Percentiles rank a stretch among this genome's conserved stretches.
phyloP scores from a whole-genome alignment of 2,329 filamentous ascomycete species.

The Escovopsis sp. region DNA sequence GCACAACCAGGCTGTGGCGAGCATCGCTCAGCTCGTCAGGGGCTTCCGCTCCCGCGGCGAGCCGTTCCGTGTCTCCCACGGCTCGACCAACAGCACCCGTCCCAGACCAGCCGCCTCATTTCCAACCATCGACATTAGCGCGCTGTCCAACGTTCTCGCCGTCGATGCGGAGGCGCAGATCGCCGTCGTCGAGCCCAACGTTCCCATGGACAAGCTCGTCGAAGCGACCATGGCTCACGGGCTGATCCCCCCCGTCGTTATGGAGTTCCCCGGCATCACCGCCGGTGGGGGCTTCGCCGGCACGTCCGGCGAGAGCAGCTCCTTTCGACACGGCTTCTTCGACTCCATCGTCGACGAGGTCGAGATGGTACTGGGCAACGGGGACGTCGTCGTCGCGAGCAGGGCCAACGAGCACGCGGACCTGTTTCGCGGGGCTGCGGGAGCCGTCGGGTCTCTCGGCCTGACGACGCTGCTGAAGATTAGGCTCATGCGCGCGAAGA shows the following conservation, averaged over 20 bases:
- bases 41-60: constrained; percentile 30
- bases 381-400: constrained; percentile 42
- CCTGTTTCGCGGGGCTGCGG: constrained; percentile 49
- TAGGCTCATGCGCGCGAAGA: constrained; percentile 41
- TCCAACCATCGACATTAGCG: constrained; percentile 45
- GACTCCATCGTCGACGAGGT: constrained; percentile 46
- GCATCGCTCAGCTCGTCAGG: constrained; percentile 31
- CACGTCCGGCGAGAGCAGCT: constrained; percentile 54
- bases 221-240: constrained; percentile 48
- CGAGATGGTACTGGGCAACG: constrained; percentile 56
- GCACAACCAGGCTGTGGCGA: constrained; percentile 31
- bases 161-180: constrained; percentile 40
- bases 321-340: constrained; percentile 58
- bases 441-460: constrained; percentile 53
- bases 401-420: constrained; percentile 25
- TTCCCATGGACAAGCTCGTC: constrained; percentile 58
- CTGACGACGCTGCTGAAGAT: constrained; percentile 53
- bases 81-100: constrained; percentile 60
- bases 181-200: constrained; percentile 60
- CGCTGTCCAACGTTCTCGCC: constrained; percentile 45
- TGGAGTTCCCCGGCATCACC: constrained; percentile 65
- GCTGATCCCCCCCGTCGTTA: constrained; percentile 55
- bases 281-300: constrained; percentile 57
- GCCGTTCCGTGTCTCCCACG: constrained; percentile 63
- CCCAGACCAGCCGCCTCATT: constrained; percentile 21